Evolutionary conservation across 2,329 filamentous ascomycete genomes (phyloP), one percentile per base, ranked within the genome.

Genomic region (Aureobasidium melanogenum): DNA sequence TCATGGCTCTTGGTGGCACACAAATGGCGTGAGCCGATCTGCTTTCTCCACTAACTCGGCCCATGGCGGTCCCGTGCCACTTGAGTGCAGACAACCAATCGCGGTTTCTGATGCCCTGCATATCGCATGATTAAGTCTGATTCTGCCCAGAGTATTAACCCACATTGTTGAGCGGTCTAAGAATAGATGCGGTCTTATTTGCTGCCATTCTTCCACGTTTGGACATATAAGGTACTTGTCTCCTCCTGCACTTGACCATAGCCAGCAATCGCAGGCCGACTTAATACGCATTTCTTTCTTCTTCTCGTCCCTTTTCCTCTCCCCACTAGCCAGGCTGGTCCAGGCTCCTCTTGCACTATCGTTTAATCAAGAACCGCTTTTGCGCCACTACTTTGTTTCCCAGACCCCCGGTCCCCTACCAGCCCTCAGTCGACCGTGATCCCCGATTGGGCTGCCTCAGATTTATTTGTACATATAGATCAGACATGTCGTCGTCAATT

Each of bases 291-390:
- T 67, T 67, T 68, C 67, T 72, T 70, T 68, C 66, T 64, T 67
- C 54, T 51, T 50, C 58, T 60, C 58, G 58, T 61, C 57, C 68
- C 65, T 64, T 72, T 69, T 67, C 70, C 70, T 66, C 70, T 72
- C 70, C 68, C 69, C 66, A 63, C 69, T 73, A 72, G 75, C 74
- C 74, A 72, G 62, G 77, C 77, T 74, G 76, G 77, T 73, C 63
- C 76, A 77, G 75, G 74, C 76, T 77, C 74, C 70, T 71, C 69
- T 63, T 69, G 69, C 70, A 72, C 75, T 77, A 74, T 77, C 75
- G 66, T 66, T 72, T 70, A 72, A 71, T 72, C 69, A 69, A 66
- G 63, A 66, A 66, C 64, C 68, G 66, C 67, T 67, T 70, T 66
- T 66, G 63, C 64, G 64, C 65, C 66, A 63, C 56, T 66, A 65